Base-by-base conservation (phyloP, 768 basidiomycete species). In the Pleurotus platypus region DNA sequence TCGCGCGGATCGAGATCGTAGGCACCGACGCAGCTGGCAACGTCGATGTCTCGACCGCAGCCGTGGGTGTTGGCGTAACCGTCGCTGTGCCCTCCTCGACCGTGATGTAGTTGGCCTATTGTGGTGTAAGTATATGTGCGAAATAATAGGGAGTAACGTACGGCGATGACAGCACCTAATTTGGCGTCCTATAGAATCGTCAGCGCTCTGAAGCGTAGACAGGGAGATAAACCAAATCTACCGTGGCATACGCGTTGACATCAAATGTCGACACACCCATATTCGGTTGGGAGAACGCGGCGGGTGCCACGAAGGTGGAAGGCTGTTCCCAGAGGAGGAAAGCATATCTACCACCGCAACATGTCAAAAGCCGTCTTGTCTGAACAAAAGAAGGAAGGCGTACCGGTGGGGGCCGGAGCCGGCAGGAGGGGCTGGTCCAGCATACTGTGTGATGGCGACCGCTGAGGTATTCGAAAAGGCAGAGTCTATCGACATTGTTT, bases 381-480 rank as follows among this genome's bases (percentile, higher is more conserved):
- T n/a, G n/a, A n/a, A n/a, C n/a, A n/a, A 45, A 3, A 15, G 48
- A 30, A 13, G 15, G 26, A 18, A 38, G 61, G 57, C 67, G 16
- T 57, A 86, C 87, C 90, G 81, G 69, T 92, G 91, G 51, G 89
- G 77, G 42, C 90, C 90, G 57, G 81, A 83, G 27, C 89, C 88
- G 24, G 75, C 67, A 16, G 85, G 73, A 55, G 90, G 90, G 53
- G 78, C 80, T 53, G 90, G 90, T n/a, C 89, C 87, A 50, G 83
- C 83, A 64, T 91, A 92, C 40, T 72, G 70, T 8, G 86, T 90
- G 62, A 90, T 79, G 38, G 66, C 70, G 20, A 73, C 75, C 3
- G 74, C 80, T n/a, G 74, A 70, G 5, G 70, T 60, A 61, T 75
- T 78, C 49, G 74, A 72, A 35, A 86, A 67, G n/a, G 66, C 65